Evolutionary conservation across 495 filamentous ascomycete species (phyloP).

Genomic region (Letharia columbiana): DNA sequence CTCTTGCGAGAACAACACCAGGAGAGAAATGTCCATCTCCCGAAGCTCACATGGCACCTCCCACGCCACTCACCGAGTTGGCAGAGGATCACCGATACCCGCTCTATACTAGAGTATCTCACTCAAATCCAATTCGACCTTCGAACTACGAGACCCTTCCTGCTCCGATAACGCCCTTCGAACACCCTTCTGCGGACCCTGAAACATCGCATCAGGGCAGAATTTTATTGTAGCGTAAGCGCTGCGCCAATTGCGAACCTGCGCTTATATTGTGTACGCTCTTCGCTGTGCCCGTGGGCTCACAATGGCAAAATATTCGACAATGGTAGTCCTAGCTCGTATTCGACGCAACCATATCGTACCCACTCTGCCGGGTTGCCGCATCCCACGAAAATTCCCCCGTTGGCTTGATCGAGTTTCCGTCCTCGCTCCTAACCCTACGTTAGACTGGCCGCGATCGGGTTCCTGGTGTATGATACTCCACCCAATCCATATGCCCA

Average conservation of each 20-base stretch:
- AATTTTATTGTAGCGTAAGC: neutral
- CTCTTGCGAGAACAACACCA: too few relatives aligned
- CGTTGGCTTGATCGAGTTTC: neutral
- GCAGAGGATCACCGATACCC: conserved; percentile 2
- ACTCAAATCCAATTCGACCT: neutral
- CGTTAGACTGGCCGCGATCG: neutral
- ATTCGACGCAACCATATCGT: neutral
- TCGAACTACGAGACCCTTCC: neutral
- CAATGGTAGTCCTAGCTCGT: neutral
- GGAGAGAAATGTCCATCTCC: neutral
- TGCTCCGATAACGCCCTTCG: neutral
- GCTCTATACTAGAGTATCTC: neutral
- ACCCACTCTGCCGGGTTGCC: conserved; percentile 1
- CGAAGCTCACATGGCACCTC: neutral
- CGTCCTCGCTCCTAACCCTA: neutral
- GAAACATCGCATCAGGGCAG: neutral
- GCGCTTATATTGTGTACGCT: neutral
- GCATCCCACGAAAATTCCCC: conserved; percentile 4
- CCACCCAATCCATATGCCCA: conserved; percentile 2
- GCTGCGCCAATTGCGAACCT: neutral
- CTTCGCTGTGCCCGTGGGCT: neutral
- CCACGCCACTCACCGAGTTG: neutral
- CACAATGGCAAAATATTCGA: neutral
- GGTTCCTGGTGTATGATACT: neutral
- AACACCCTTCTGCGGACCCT: neutral